Percentiles rank a stretch among this genome's conserved stretches.
Conservation (phyloP, 106 monocot genomes). For the Dendrobium officinale region DNA sequence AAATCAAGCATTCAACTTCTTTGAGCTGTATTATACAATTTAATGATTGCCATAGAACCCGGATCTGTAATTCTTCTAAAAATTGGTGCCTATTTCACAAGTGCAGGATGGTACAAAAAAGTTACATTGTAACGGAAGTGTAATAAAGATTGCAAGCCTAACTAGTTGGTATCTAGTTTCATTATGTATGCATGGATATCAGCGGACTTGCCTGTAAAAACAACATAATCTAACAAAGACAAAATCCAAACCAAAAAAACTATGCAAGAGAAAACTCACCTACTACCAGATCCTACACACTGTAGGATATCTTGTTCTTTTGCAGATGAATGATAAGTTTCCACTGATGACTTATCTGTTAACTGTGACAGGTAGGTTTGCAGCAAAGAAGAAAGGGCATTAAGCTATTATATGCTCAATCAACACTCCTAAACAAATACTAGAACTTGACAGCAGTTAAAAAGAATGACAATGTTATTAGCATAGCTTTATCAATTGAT, state of each 20-base stretch:
- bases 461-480: slow-evolving; percentile 4
- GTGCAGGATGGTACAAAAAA: background rate
- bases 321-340: slow-evolving; percentile 20
- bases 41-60: background rate
- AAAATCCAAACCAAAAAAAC: background rate
- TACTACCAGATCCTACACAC: slow-evolving; percentile 21
- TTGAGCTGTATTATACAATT: background rate
- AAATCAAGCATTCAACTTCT: background rate
- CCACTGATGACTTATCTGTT: slow-evolving; percentile 17
- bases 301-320: slow-evolving; percentile 22
- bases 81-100: background rate
- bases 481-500: background rate
- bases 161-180: background rate
- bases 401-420: slow-evolving; percentile 10
- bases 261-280: slow-evolving; percentile 20
- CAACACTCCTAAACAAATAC: background rate
- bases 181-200: background rate
- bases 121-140: background rate
- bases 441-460: slow-evolving; percentile 1
- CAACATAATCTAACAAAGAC: background rate
- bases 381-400: slow-evolving; percentile 11
- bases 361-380: slow-evolving; percentile 28
- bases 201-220: background rate
- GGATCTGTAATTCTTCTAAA: background rate
- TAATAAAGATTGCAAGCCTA: background rate